Evolutionary conservation across 768 basidiomycete species (phyloP), one percentile per base, ranked within the genome.

Genomic region (Tricholoma sp.): DNA sequence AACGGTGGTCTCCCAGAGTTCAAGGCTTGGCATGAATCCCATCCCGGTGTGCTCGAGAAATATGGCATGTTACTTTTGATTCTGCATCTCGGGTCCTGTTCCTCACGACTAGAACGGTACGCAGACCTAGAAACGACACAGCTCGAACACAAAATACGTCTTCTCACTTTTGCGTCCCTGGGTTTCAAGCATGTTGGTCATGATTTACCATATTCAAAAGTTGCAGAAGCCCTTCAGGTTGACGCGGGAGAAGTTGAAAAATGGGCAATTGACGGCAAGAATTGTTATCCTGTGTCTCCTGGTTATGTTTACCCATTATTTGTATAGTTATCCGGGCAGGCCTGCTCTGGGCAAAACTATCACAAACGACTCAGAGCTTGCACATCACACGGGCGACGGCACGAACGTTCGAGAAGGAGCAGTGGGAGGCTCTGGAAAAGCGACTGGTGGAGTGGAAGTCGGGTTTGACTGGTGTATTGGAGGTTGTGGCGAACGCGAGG

Each of bases 231-330:
- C 11, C 72, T 94, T 45, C 82, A 89, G 61, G 83, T 91, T 7
- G 79, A 84, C 22, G 59, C 70, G 19, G 74, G 79, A 22, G 76
- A 89, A 58, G 90, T 94, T 27, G 93, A 94, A 69, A 85, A 82
- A 64, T 94, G 91, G 90, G 84, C 85, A 39, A 94, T 94, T 60
- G 90, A 94, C 72, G 86, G 91, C 92, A 65, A 59, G 76, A 54
- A 7, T 18, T 52, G 46, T 52, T 53, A 31, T 31, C 14, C 58
- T 46, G 43, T 3, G 29, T 32, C 43, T 5, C 31, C 31, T 29
- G 46, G 19, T 49, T 47, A 24, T 55, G 58, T 22, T 55, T 35
- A 39, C 51, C 45, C 37, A 56, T 56, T 54, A 32, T 50, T 50
- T 14, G n/a, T 9, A 39, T 62, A 93, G 92, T 88, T 56, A 92